Conservation (phyloP, 2,329 filamentous ascomycete genomes). For the Colletotrichum aenigma region DNA sequence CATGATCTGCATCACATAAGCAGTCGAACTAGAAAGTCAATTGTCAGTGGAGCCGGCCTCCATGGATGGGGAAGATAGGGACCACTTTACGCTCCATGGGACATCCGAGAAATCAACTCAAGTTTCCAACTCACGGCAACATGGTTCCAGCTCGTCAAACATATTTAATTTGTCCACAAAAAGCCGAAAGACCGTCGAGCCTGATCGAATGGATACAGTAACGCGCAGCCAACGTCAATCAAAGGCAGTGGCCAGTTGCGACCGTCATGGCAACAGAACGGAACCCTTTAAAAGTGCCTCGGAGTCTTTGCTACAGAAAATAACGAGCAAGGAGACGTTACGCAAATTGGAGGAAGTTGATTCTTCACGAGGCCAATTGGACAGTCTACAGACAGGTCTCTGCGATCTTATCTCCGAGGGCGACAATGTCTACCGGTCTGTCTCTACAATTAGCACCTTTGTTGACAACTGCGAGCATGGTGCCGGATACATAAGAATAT, state of each 20-base stretch:
- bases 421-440: not conserved
- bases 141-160: not conserved
- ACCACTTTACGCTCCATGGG: not conserved
- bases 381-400: not conserved
- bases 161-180: rapidly evolving
- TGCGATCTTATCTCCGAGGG: not conserved
- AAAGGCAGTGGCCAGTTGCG: not conserved
- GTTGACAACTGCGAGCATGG: not conserved
- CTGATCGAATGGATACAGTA: rapidly evolving
- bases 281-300: rapidly evolving
- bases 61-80: not conserved
- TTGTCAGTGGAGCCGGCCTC: not conserved
- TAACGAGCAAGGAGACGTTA: not conserved
- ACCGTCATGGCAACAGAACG: not conserved
- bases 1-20: not conserved
- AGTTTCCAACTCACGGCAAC: not conserved
- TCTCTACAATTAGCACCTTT: not conserved
- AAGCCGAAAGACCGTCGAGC: not conserved
- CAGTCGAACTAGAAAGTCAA: not conserved
- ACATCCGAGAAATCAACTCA: not conserved
- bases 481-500: not conserved
- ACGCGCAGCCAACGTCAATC: not conserved
- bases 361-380: not conserved
- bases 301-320: not conserved
- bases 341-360: not conserved